Evolutionary conservation across 2,329 filamentous ascomycete genomes (phyloP).

Genomic region (Pochonia chlamydosporia): DNA sequence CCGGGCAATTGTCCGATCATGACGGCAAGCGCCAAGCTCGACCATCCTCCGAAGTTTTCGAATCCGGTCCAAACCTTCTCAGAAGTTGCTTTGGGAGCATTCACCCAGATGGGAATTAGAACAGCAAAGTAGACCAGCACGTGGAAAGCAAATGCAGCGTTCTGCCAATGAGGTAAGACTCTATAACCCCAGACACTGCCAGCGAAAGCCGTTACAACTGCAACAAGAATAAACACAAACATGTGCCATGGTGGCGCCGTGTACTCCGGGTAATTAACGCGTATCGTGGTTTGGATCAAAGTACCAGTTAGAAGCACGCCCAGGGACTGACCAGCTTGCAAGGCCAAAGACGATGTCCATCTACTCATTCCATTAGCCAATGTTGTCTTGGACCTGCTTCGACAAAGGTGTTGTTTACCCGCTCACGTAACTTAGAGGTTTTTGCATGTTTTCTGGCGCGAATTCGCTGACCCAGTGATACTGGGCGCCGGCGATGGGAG

Average conservation of each 20-base stretch:
- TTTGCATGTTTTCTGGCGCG: constrained; percentile 7
- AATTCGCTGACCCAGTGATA: constrained; percentile 14
- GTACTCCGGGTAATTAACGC: constrained; percentile 9
- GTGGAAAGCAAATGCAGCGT: constrained; percentile 10
- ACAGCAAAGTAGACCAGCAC: constrained; percentile 10
- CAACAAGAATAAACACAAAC: constrained; percentile 10
- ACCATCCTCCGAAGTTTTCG: constrained; percentile 11
- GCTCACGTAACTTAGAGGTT: constrained; percentile 5
- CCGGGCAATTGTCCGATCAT: constrained; percentile 13
- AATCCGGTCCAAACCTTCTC: constrained; percentile 11
- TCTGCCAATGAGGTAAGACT: constrained; percentile 11
- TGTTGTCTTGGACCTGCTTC: background rate
- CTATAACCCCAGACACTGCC: constrained; percentile 10
- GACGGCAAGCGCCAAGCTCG: constrained; percentile 8
- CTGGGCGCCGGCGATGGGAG: constrained; percentile 15
- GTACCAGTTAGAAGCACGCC: constrained; percentile 11
- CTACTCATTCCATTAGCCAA: background rate
- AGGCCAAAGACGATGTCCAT: constrained; percentile 13
- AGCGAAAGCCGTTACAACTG: constrained; percentile 4
- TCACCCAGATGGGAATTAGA: constrained; percentile 12
- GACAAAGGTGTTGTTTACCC: background rate
- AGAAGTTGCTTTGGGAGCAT: constrained; percentile 9
- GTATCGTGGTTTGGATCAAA: constrained; percentile 11
- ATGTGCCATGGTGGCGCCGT: constrained; percentile 9
- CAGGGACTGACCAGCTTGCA: constrained; percentile 12